phyloP scores from a whole-genome alignment of 1,284 basidiomycete genomes.

The Prillingera fragicola region DNA sequence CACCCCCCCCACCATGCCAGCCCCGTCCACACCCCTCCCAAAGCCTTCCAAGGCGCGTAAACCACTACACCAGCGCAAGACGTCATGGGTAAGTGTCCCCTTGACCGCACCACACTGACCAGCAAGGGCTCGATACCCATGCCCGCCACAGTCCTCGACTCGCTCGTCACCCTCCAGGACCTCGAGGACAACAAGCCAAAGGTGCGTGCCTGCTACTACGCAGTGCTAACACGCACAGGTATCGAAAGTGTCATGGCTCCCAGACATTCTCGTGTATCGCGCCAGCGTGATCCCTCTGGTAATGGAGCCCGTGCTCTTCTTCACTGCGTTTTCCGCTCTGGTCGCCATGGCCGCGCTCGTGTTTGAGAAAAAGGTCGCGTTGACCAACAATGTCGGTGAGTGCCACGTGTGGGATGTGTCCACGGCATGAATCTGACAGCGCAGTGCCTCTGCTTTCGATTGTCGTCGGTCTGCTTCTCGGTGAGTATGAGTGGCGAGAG shows the following conservation, averaged over 20 bases:
- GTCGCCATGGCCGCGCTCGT: constrained; percentile 40
- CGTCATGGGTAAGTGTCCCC: too few relatives aligned
- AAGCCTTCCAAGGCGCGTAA: too few relatives aligned
- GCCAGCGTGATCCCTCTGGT: constrained; percentile 55
- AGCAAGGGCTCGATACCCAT: too few relatives aligned
- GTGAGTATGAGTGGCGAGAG: constrained; percentile 10
- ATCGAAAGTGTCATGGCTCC: constrained; percentile 75
- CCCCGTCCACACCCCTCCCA: too few relatives aligned
- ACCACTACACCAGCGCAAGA: too few relatives aligned
- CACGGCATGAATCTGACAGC: not conserved
- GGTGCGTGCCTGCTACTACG: constrained; percentile 18
- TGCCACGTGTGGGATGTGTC: constrained; percentile 6
- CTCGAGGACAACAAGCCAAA: constrained; percentile 41
- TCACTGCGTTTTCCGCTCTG: constrained; percentile 63
- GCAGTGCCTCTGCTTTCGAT: constrained; percentile 74
- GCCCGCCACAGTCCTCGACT: too few relatives aligned
- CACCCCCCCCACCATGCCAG: too few relatives aligned
- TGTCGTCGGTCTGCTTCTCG: constrained; percentile 60
- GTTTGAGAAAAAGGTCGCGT: constrained; percentile 36
- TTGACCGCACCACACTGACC: too few relatives aligned
- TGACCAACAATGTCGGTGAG: constrained; percentile 46
- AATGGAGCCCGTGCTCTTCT: constrained; percentile 63
- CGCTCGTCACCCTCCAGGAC: constrained; percentile 37
- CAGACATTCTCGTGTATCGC: constrained; percentile 70
- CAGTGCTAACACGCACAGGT: constrained; percentile 15